Conservation (phyloP, 208 protist genomes). For the Crithidia expoeki region DNA sequence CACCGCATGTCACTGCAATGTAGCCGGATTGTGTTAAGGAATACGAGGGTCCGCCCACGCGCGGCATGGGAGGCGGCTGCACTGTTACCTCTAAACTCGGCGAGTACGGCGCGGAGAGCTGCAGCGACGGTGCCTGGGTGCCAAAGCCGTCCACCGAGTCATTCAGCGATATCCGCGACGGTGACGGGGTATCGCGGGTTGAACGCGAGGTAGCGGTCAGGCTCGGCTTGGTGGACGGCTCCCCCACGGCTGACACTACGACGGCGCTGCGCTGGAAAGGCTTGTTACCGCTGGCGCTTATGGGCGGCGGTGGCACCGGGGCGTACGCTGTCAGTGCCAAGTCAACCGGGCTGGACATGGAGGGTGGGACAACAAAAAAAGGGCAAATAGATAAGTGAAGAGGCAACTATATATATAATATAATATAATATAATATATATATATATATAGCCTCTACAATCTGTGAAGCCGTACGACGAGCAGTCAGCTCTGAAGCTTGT, state of each 20-base stretch:
- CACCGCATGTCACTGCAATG: too few species aligned
- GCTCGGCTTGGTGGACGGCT: neutral
- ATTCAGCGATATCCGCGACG: slow-evolving; percentile 17
- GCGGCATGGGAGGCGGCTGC: slow-evolving; percentile 13
- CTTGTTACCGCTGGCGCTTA: slow-evolving; percentile 14
- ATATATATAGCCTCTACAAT: too few species aligned
- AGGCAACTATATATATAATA: neutral
- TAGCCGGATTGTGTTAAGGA: neutral
- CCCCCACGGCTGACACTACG: neutral
- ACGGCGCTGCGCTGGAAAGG: slow-evolving; percentile 13
- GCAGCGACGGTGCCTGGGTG: neutral
- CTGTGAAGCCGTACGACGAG: too few species aligned
- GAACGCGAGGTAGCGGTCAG: slow-evolving; percentile 3
- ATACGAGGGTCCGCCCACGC: neutral
- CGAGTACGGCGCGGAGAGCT: slow-evolving; percentile 12
- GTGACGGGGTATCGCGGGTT: slow-evolving; percentile 1
- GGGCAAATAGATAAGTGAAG: neutral
- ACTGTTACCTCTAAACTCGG: neutral
- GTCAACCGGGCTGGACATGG: slow-evolving; percentile 12
- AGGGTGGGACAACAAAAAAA: slow-evolving; percentile 7
- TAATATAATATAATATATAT: slow-evolving; percentile 1
- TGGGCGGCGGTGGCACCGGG: slow-evolving; percentile 9
- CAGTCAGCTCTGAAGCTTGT: too few species aligned
- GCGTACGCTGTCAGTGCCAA: slow-evolving; percentile 4
- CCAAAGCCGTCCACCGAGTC: neutral